Base-by-base conservation (phyloP, 2,329 filamentous ascomycete genomes). In the Pseudocercospora macadamiae region DNA sequence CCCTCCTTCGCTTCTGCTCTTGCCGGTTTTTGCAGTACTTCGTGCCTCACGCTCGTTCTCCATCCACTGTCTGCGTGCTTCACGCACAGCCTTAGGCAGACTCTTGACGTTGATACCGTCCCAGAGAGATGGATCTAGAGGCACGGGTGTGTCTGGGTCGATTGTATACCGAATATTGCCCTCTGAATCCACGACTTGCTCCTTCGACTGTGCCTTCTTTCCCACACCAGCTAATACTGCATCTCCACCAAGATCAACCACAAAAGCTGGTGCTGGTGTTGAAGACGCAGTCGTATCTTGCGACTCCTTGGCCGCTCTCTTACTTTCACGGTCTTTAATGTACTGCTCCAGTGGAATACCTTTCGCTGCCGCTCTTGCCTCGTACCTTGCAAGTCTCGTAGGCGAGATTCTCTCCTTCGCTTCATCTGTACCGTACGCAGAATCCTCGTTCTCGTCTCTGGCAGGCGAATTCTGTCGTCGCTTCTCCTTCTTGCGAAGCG, bases 261-360 rank as follows among this genome's bases (percentile, higher is more conserved):
- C 39, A 39, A 63, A 64, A 26, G 55, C 55, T 6, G 47, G 37
- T 54, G 19, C 21, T 25, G 42, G 19, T 47, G 23, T 47, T n/a
- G 23, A 47, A 14, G 23, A 47, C 23, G 42, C 23, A 47, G 19
- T 47, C 19, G 10, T 21, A 12, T 14, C 19, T 54, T 57, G 57
- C 21, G 36, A 42, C 39, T 62, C 55, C 45, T 68, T 69, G 18
- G 54, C 59, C 1, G 49, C 53, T 16, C 58, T 61, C 36, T 66
- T 69, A 34, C 66, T 60, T 16, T 67, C 60, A 16, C 64, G 57
- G 3, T 63, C 51, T 21, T 54, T 37, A n/a, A 66, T 55, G 42
- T 70, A 78, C 12, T 67, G 64, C 36, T 77, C 72, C 4, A 78
- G 63, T 0, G 72, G 68, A 42, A 77, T 68, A 10, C 71, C 68